Evolutionary conservation across 176 grass and related monocot species (phyloP).

Genomic region (Tuctoria greenei): DNA sequence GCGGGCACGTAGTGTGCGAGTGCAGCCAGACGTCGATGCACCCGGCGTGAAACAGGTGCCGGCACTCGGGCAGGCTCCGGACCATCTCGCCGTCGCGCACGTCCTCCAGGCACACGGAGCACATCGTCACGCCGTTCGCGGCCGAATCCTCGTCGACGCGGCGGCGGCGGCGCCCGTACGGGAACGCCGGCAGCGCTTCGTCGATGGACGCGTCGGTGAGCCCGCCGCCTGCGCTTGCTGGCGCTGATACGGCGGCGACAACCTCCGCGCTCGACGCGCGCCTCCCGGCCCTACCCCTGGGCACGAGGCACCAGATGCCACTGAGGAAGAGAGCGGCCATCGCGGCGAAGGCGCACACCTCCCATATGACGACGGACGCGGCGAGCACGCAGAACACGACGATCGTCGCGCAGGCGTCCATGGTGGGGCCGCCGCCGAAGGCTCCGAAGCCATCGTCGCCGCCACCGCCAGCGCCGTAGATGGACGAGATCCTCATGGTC

Average conservation of each 20-base stretch:
- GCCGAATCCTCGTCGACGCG: too few relatives aligned
- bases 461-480: not conserved
- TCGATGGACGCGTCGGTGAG: not conserved
- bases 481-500: not conserved
- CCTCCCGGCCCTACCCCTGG: not conserved
- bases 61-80: conserved; percentile 25
- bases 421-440: not conserved
- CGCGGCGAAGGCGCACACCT: conserved; percentile 7
- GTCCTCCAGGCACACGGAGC: conserved; percentile 25
- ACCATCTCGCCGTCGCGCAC: conserved; percentile 20
- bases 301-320: not conserved
- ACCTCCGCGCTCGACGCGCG: not conserved
- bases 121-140: not conserved
- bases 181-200: conserved; percentile 6
- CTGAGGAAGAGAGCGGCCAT: not conserved
- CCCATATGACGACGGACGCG: conserved; percentile 25
- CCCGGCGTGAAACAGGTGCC: not conserved
- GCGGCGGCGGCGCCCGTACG: too few relatives aligned
- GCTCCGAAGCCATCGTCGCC: not conserved
- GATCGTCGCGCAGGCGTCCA: conserved; percentile 5
- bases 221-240: not conserved
- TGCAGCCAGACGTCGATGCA: conserved; percentile 28
- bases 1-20: conserved; percentile 15
- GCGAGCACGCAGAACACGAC: conserved; percentile 21
- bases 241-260: too few relatives aligned